Conservation (phyloP, 805 yeast genomes). For the Teunomyces pallodes region DNA sequence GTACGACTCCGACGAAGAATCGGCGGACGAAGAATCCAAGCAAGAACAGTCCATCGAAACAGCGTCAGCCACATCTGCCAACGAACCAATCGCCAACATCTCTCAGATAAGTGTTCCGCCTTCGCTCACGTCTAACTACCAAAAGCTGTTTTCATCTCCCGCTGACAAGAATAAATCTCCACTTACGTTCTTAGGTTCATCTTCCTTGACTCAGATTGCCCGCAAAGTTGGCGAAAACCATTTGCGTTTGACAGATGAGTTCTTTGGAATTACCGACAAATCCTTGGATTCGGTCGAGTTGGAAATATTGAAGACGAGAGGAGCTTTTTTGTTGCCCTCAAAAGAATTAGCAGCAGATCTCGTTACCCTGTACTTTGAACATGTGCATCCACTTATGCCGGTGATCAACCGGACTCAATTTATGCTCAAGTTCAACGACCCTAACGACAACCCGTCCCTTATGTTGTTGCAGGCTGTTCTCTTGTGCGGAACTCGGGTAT, state of each 20-base stretch:
- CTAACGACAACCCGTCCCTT: slow-evolving; percentile 59
- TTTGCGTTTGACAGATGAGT: slow-evolving; percentile 41
- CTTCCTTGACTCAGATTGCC: slow-evolving; percentile 48
- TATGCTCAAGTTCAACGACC: slow-evolving; percentile 53
- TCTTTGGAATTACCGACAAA: slow-evolving; percentile 32
- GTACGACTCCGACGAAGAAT: not conserved
- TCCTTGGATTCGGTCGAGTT: slow-evolving; percentile 58
- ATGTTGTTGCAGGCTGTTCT: slow-evolving; percentile 66
- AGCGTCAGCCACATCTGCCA: slow-evolving; percentile 2
- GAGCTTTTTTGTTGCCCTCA: slow-evolving; percentile 70
- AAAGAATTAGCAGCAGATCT: slow-evolving; percentile 56
- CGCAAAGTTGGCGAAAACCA: slow-evolving; percentile 49
- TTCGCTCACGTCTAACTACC: slow-evolving; percentile 40
- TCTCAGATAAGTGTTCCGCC: slow-evolving; percentile 43
- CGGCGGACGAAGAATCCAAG: slow-evolving; percentile 2
- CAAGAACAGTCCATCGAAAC: not conserved
- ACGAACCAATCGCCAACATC: slow-evolving; percentile 42
- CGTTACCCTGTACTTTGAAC: slow-evolving; percentile 58
- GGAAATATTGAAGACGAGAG: slow-evolving; percentile 59
- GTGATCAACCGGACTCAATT: slow-evolving; percentile 62
- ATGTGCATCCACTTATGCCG: slow-evolving; percentile 68
- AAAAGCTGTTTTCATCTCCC: slow-evolving; percentile 16
- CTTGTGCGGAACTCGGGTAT: slow-evolving; percentile 64
- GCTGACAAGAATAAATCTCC: slow-evolving; percentile 36
- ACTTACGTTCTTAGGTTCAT: slow-evolving; percentile 53